Percentiles rank a stretch among this genome's conserved stretches.
phyloP scores from a whole-genome alignment of 768 basidiomycete genomes.

The Lentinus brumalis region DNA sequence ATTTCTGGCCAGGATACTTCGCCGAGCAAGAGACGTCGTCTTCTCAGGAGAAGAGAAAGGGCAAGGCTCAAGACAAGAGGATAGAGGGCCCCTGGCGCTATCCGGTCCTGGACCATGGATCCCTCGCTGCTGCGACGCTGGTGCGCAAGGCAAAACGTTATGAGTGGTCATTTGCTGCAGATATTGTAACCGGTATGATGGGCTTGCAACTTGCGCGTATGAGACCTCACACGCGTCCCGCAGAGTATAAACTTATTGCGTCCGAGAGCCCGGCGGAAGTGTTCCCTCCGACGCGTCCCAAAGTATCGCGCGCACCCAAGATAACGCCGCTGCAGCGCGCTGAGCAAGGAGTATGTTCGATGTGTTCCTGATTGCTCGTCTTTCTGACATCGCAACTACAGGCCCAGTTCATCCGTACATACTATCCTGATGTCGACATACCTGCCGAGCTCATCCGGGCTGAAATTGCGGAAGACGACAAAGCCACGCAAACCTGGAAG shows the following conservation, averaged over 20 bases:
- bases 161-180: constrained; percentile 53
- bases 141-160: constrained; percentile 43
- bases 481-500: constrained; percentile 34
- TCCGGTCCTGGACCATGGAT: constrained; percentile 59
- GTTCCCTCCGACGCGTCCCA: constrained; percentile 53
- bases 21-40: constrained; percentile 41
- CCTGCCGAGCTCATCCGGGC: constrained; percentile 64
- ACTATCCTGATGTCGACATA: constrained; percentile 75
- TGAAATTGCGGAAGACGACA: constrained; percentile 51
- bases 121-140: constrained; percentile 59
- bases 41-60: constrained; percentile 28
- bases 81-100: constrained; percentile 37
- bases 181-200: constrained; percentile 31
- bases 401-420: constrained; percentile 72
- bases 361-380: background rate
- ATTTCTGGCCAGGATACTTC: constrained; percentile 56
- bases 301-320: constrained; percentile 34
- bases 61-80: constrained; percentile 34
- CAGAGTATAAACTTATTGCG: constrained; percentile 36
- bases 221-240: constrained; percentile 1
- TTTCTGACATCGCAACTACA: constrained; percentile 29
- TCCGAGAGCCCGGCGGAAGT: constrained; percentile 41
- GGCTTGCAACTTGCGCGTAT: background rate
- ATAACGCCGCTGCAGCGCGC: constrained; percentile 43
- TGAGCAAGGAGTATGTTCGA: constrained; percentile 62